Conservation (phyloP, 2,329 filamentous ascomycete species). For the Nemania serpens region DNA sequence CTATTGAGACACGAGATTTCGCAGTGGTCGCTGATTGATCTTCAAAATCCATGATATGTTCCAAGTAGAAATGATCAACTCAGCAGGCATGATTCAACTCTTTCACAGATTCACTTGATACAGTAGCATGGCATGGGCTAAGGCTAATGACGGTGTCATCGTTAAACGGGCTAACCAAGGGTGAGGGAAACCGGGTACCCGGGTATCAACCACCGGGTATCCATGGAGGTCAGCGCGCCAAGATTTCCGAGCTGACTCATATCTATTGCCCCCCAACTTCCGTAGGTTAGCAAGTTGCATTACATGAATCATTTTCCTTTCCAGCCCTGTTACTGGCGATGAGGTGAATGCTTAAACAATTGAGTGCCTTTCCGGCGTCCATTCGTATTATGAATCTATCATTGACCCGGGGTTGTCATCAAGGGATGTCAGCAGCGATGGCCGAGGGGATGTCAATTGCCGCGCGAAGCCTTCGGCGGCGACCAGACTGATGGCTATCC, state of each 20-base stretch:
- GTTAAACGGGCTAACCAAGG: too few relatives aligned
- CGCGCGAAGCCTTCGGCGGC: constrained; percentile 2
- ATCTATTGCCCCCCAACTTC: not conserved
- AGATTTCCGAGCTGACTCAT: constrained; percentile 20
- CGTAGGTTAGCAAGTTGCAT: not conserved
- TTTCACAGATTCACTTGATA: not conserved
- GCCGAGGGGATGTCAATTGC: constrained; percentile 21
- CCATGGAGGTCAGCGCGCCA: constrained; percentile 14
- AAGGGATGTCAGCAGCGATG: not conserved
- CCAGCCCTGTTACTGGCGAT: not conserved
- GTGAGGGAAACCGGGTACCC: constrained; percentile 25
- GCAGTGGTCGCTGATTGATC: constrained; percentile 1
- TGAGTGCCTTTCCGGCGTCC: constrained; percentile 7
- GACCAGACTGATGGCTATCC: not conserved
- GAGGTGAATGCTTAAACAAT: not conserved
- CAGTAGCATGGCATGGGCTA: not conserved
- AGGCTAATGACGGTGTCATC: too few relatives aligned
- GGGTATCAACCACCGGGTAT: constrained; percentile 19
- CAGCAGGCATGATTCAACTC: not conserved
- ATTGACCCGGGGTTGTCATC: not conserved
- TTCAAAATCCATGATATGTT: constrained; percentile 16
- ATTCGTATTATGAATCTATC: not conserved
- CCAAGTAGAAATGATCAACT: not conserved
- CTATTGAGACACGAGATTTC: constrained; percentile 24
- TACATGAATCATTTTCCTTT: constrained; percentile 1